Evolutionary conservation across 768 basidiomycete genomes (phyloP), one percentile per base, ranked within the genome.

Genomic region (Suillus ampliporus): DNA sequence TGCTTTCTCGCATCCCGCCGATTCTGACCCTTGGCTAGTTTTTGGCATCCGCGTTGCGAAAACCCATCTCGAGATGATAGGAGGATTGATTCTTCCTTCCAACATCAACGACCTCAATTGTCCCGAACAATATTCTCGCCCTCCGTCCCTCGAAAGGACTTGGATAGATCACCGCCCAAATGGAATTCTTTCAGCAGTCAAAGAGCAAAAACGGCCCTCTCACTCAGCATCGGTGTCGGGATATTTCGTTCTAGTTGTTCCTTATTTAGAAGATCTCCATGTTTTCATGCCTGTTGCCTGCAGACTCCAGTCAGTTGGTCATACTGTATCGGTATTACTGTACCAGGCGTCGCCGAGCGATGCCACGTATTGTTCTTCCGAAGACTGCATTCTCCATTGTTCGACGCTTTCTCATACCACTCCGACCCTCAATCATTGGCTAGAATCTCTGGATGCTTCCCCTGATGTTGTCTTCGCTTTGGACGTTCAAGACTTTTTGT

Each of bases 391-490:
- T 43, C 46, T 68, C 43, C 59, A 52, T 43, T 74, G 64, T 61
- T 68, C 64, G 60, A 64, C 37, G 1, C 66, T 51, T 56, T 66
- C 68, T 19, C 59, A 62, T 38, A 65, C 38, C 40, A 38, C 37
- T 11, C 40, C 52, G 10, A 51, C 26, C 28, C 64, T 71, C 34
- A 62, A 67, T 44, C 64, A 72, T 50, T 82, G 80, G 81, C 57
- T 82, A 26, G 47, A 62, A 14, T 63, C 65, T 35, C 48, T 79
- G 28, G 70, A 64, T 46, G 61, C 61, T 26, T 63, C 62, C 6
- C 72, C 75, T 4, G 75, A 81, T 58, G 53, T 82, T 28, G 35
- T 82, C 19, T 61, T 83, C 26, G 69, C 72, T 37, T 68, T 79
- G 61, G 67, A 72, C 21, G 75, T 77, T 23, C 72, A 71, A 56